A percentile compares a stretch with the other conserved stretches of the same genome.
phyloP scores from a whole-genome alignment of 192 early-diverging fungal genomes.

The Entrophospora sp. region DNA sequence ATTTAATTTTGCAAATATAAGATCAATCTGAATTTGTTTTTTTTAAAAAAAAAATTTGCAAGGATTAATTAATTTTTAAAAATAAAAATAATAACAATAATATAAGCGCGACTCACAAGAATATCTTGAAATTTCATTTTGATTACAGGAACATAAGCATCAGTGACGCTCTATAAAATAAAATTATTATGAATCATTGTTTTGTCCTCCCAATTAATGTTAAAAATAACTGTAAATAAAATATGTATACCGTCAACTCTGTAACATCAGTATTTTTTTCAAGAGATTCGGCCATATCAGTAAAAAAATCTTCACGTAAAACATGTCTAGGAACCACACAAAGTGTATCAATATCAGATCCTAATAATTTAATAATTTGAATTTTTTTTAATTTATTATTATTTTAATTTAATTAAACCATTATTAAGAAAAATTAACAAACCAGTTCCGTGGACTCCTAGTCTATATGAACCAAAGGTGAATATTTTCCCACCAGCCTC shows the following conservation, averaged over 20 bases:
- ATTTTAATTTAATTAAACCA: background rate
- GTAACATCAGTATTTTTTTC: constrained; percentile 75
- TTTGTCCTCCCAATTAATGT: background rate
- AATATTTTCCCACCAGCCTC: constrained; percentile 94
- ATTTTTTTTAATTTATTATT: background rate
- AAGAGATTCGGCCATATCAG: constrained; percentile 77
- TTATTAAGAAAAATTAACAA: constrained; percentile 12
- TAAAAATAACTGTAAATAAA: constrained; percentile 26
- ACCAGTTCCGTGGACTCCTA: constrained; percentile 91
- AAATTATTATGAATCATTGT: too few species aligned
- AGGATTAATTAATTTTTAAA: background rate
- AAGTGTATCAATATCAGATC: constrained; percentile 97
- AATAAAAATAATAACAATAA: background rate
- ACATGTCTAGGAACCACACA: constrained; percentile 91
- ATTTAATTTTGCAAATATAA: constrained; percentile 77
- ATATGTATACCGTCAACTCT: constrained; percentile 58
- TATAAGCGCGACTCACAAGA: constrained; percentile 47
- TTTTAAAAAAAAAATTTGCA: background rate
- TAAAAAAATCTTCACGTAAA: constrained; percentile 87
- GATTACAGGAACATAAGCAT: constrained; percentile 93
- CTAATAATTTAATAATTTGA: constrained; percentile 29
- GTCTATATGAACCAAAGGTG: constrained; percentile 92
- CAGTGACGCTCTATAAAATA: constrained; percentile 46
- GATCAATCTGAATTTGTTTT: constrained; percentile 63
- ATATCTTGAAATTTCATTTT: constrained; percentile 90